These are phyloP conservation scores for Peterozyma xylosa DNA, from an alignment of 805 yeast genomes.

Conservation along the genomic window DNA sequence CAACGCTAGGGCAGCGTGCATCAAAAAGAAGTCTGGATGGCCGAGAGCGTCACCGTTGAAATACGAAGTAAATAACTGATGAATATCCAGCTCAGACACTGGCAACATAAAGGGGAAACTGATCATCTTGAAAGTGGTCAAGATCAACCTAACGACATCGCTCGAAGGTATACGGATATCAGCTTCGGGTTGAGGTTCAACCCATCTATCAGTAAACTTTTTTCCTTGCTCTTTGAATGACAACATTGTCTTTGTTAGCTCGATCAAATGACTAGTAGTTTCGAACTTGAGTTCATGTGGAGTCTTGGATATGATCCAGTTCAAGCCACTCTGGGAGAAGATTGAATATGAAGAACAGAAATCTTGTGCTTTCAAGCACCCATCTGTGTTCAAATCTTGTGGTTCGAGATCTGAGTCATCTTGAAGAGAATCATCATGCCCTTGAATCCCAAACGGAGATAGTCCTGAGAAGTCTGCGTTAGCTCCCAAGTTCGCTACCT, in stretches of 20 bases:
- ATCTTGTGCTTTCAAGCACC: not conserved
- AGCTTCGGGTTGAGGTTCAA: conserved; percentile 17
- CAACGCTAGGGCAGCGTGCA: no score
- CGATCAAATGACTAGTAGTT: conserved; percentile 16
- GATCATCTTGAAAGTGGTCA: no score
- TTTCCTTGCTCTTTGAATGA: conserved; percentile 12
- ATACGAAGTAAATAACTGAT: no score
- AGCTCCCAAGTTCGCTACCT: not conserved
- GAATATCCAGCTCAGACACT: no score
- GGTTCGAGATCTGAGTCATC: no score
- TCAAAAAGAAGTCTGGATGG: no score
- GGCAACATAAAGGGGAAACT: no score
- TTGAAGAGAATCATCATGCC: not conserved
- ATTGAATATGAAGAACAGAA: conserved; percentile 26
- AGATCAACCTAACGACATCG: no score
- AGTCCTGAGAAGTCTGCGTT: not conserved
- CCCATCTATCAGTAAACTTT: conserved; percentile 20
- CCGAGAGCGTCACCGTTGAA: no score
- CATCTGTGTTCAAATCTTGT: conserved; percentile 16
- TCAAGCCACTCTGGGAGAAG: conserved; percentile 30
- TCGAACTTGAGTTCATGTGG: conserved; percentile 7
- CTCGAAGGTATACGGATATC: no score
- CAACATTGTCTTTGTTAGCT: conserved; percentile 12
- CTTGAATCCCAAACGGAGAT: conserved; percentile 2
- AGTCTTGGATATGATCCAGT: conserved; percentile 25